Conservation (phyloP, 208 protist species). For the Phytomonas francai region DNA sequence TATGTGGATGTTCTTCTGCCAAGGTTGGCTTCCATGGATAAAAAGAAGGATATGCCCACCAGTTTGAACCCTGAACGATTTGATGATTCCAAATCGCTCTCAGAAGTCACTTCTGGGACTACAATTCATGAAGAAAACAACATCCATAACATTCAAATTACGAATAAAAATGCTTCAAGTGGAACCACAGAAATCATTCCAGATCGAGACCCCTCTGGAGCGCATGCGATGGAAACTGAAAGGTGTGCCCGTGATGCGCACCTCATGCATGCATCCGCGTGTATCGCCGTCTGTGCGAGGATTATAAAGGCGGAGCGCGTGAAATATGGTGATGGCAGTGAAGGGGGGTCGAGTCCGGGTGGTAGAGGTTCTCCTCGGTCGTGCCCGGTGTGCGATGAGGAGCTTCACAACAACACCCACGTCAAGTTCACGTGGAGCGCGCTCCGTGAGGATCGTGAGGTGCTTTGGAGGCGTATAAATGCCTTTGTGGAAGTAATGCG, state of each 20-base stretch:
- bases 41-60: neutral
- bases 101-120: neutral
- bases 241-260: neutral
- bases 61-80: neutral
- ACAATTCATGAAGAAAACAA: neutral
- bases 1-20: constrained; percentile 24
- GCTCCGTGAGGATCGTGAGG: constrained; percentile 24
- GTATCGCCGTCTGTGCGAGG: neutral
- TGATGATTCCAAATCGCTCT: neutral
- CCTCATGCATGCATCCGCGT: neutral
- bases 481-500: constrained; percentile 13
- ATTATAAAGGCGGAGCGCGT: neutral
- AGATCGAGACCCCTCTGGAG: neutral
- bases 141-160: neutral
- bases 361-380: constrained; percentile 9
- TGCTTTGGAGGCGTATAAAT: constrained; percentile 18
- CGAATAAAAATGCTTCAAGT: neutral
- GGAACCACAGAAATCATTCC: neutral
- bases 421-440: constrained; percentile 22
- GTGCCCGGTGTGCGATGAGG: constrained; percentile 36
- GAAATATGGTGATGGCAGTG: neutral
- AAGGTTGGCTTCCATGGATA: neutral
- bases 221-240: neutral
- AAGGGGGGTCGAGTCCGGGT: neutral
- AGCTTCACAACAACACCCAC: constrained; percentile 16